These are phyloP conservation scores for Acanthamoeba triangularis DNA, from an alignment of 208 protist genomes.

Conservation along the genomic window DNA sequence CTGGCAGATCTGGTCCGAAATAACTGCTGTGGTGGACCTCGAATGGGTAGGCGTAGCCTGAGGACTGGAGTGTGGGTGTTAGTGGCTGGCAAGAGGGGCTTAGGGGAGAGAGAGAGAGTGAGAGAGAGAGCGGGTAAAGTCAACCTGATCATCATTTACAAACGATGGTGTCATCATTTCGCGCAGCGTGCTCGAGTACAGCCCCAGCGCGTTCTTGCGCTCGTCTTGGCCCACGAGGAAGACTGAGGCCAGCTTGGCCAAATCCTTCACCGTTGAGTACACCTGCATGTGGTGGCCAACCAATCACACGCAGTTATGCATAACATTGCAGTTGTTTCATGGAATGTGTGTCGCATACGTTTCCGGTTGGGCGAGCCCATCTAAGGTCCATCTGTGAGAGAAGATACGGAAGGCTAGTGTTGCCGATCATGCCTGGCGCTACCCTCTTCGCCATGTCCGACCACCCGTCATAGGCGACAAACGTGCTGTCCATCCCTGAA, in stretches of 20 bases:
- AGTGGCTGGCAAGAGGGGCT: too few species aligned
- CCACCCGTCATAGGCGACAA: neutral
- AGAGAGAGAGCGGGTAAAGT: neutral
- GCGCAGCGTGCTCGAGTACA: neutral
- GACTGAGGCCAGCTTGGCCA: slow-evolving; percentile 45
- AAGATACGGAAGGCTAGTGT: neutral
- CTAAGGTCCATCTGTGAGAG: slow-evolving; percentile 18
- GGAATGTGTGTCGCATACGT: neutral
- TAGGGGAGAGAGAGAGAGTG: too few species aligned
- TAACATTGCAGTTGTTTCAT: neutral
- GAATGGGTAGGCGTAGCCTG: slow-evolving; percentile 11
- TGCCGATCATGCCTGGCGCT: neutral
- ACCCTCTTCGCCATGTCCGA: slow-evolving; percentile 33
- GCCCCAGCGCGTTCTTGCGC: neutral
- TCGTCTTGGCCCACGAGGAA: slow-evolving; percentile 6
- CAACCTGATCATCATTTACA: neutral
- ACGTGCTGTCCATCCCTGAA: slow-evolving; percentile 38
- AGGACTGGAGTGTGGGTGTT: neutral
- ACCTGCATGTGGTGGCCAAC: neutral
- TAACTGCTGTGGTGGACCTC: slow-evolving; percentile 54
- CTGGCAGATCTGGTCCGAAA: neutral
- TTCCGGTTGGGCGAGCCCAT: slow-evolving; percentile 43
- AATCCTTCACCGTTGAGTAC: neutral
- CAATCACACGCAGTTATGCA: neutral
- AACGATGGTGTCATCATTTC: slow-evolving; percentile 35